Percentiles rank a stretch among this genome's conserved stretches.
Evolutionary conservation across 2,329 filamentous ascomycete species (phyloP).

Genomic region (Pseudogymnoascus sp.): DNA sequence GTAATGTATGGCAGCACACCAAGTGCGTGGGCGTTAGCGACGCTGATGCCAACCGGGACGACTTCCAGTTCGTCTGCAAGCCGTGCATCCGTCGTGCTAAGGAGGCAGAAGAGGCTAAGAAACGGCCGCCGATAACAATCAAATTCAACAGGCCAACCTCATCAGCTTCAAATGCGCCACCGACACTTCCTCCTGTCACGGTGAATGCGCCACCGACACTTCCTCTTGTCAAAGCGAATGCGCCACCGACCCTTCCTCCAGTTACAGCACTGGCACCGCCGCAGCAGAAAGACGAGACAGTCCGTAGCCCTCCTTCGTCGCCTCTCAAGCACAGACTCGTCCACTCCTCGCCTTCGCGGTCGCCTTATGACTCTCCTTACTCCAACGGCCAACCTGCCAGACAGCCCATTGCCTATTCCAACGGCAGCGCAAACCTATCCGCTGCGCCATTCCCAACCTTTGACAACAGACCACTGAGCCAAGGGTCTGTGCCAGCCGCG

Average conservation of each 20-base stretch:
- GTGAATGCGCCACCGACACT: not conserved
- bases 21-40: conserved; percentile 78
- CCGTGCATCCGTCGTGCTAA: conserved; percentile 66
- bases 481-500: not conserved
- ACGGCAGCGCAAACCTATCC: not conserved
- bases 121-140: conserved; percentile 49
- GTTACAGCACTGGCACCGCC: not conserved
- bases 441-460: not conserved
- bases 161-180: conserved; percentile 34
- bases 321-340: conserved; percentile 2
- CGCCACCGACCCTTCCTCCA: not conserved
- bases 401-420: conserved; percentile 9
- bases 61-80: conserved; percentile 80
- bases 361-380: conserved; percentile 6
- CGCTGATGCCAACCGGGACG: conserved; percentile 69
- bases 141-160: conserved; percentile 44
- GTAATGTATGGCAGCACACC: conserved; percentile 95
- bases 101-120: conserved; percentile 50
- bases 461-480: not conserved
- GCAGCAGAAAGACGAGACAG: not conserved
- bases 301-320: not conserved
- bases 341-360: not conserved
- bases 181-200: not conserved
- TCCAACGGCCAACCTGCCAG: conserved; percentile 16
- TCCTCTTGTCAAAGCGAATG: not conserved